Base-by-base conservation (phyloP, 495 filamentous ascomycete species). In the Cladorrhinum samala region DNA sequence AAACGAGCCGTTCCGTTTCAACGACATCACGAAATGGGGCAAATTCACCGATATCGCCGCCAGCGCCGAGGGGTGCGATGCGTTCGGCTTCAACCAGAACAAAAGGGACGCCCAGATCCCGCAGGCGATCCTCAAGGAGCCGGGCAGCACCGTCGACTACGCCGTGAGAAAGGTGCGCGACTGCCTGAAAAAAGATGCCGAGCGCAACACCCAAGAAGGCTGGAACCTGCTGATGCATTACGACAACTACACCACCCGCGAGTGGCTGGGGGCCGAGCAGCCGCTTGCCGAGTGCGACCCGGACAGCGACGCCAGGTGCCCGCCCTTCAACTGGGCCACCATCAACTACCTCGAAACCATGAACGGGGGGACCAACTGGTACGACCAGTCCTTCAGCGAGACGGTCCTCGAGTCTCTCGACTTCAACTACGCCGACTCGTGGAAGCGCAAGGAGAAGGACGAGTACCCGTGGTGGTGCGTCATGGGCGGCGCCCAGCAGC, bases 301-400 rank as follows among this genome's bases (percentile, higher is more conserved):
- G 6, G 18, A 43, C n/a, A 19, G 14, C 14, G 11, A n/a, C n/a
- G n/a, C n/a, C n/a, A n/a, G n/a, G n/a, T 19, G 17, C 16, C 41
- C 41, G 14, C 14, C 14, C 9, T 43, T 18, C 18, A 19, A 20
- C 41, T 43, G 11, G 9, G 14, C 11, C 11, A 19, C 41, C 14
- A 43, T 43, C 41, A 9, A 43, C 16, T 43, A 19, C 16, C 17
- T 13, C 25, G 14, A n/a, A 16, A 40, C 16, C 20, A 37, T 9
- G 41, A 3, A 19, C 14, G 18, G 14, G 16, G 49, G 40, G 9
- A 57, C 54, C 1, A 50, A 45, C 44, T 54, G 51, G 51, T 58
- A 45, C 44, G 70, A 74, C 52, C 59, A 68, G 47, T 63, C 65
- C 14, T 56, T 64, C 6, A 55, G 49, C 20, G 71, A 74, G 55